Evolutionary conservation across 2,329 filamentous ascomycete species (phyloP).

Genomic region (Penicillium sp.): DNA sequence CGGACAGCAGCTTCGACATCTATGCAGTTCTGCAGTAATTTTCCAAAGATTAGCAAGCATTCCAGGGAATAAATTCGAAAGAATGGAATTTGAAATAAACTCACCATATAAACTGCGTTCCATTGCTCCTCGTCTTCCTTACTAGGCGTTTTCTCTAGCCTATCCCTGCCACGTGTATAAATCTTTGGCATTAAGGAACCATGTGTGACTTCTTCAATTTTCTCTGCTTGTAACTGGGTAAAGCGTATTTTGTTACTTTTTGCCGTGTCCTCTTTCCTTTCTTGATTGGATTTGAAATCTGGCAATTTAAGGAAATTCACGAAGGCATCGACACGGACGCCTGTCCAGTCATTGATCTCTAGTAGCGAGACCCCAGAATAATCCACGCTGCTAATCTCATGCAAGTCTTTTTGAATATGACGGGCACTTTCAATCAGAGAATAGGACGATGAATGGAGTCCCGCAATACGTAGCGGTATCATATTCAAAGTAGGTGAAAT

Average conservation of each 20-base stretch:
- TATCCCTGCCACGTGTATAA: not conserved
- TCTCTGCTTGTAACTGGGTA: not conserved
- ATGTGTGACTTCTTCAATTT: not conserved
- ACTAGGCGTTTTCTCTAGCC: not conserved
- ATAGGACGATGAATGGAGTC: conserved; percentile 17
- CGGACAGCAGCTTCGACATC: conserved; percentile 54
- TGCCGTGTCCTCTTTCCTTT: not conserved
- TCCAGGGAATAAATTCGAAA: not conserved
- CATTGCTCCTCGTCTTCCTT: not conserved
- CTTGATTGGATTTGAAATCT: conserved; percentile 21
- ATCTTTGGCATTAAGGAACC: not conserved
- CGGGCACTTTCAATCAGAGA: conserved; percentile 51
- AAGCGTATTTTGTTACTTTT: not conserved
- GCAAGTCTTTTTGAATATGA: conserved; percentile 65
- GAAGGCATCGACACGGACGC: conserved; percentile 64
- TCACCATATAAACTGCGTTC: conserved; percentile 18
- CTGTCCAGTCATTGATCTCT: conserved; percentile 73
- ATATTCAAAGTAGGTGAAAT: conserved; percentile 73
- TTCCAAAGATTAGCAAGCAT: conserved; percentile 17
- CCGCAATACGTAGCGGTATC: conserved; percentile 62
- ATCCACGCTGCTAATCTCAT: conserved; percentile 53
- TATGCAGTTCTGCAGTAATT: conserved; percentile 43
- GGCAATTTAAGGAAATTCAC: conserved; percentile 73
- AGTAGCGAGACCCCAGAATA: conserved; percentile 61
- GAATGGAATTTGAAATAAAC: conserved; percentile 5